A percentile compares a stretch with the other conserved stretches of the same genome.
phyloP scores from a whole-genome alignment of 495 filamentous ascomycete species.

The Haplographium delicatum region DNA sequence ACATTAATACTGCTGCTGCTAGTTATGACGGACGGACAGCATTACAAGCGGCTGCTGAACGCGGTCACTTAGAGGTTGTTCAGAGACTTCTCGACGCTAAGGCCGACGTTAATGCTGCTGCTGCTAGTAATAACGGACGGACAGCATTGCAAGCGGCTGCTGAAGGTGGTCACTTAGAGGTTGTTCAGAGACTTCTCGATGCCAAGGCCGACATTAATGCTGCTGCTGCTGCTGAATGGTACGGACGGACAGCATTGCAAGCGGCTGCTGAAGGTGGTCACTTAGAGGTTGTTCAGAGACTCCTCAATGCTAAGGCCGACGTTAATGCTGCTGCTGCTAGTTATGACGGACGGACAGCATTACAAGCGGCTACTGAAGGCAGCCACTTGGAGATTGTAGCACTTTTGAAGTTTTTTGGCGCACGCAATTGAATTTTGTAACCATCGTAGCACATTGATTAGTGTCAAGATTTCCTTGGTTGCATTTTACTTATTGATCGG shows the following conservation, averaged over 20 bases:
- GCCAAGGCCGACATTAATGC: constrained; percentile 14
- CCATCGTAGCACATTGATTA: too few species aligned
- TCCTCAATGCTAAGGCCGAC: not conserved
- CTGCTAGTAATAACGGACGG: not conserved
- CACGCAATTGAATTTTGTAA: too few species aligned
- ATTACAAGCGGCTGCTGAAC: not conserved
- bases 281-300: not conserved
- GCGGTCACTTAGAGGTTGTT: not conserved
- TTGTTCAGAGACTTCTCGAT: constrained; percentile 14
- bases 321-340: not conserved
- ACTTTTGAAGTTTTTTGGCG: too few species aligned
- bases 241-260: not conserved
- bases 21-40: not conserved
- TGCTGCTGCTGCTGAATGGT: not conserved
- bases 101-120: constrained; percentile 5
- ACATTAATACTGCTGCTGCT: not conserved
- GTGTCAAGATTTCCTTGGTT: too few species aligned
- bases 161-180: constrained; percentile 1
- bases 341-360: not conserved
- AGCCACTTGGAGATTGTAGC: constrained; percentile 17
- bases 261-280: not conserved
- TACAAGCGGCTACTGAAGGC: not conserved
- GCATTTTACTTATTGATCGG: too few species aligned
- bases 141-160: constrained; percentile 20
- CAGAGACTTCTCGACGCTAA: not conserved